Evolutionary conservation across 305 asterid species (phyloP), one percentile per base, ranked within the genome.

Genomic region (Fraxinus baroniana): DNA sequence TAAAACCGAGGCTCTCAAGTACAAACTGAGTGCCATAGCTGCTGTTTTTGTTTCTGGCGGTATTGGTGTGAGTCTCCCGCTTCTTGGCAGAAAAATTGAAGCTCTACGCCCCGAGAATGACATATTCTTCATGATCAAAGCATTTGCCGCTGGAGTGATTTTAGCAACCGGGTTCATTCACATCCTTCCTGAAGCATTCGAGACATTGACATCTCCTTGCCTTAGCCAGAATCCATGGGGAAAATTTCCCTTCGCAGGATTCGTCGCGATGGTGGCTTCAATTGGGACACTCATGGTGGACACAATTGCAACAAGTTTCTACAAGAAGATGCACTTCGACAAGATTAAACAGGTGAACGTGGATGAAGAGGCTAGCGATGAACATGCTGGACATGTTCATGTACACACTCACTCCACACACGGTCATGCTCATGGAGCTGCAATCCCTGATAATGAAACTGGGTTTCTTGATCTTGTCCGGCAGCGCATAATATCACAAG

Each of bases 61-160:
- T 52, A 64, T 88, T 6, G 97, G 97, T 12, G 90, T 91, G 81
- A 83, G 95, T 86, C 83, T 92, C 77, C 97, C 97, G 2, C 70
- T 91, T 15, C 89, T 93, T 1, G 97, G 93, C 57, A 83, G 86
- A 49, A 84, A 78, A 33, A 79, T 89, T 78, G 76, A 86, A 4
- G 82, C 80, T 32, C 86, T 91, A 28, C 83, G 89, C 7, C 94
- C 94, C 0, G 97, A 92, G 60, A 91, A 90, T 79, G 90, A 90
- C 85, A 73, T 89, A 1, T 92, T 92, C 90, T 91, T 93, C 93
- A 89, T 93, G 92, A 85, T 93, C 86, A 92, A 92, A 80, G 92
- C 94, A 55, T 93, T 93, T 66, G 96, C 96, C 0, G 97, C 96
- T 3, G 96, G 97, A 0, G 96, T 93, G 4, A 93, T 93, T n/a